These are phyloP conservation scores for Fragaria ananassa DNA, from an alignment of 306 rosid species.

Conservation along the genomic window DNA sequence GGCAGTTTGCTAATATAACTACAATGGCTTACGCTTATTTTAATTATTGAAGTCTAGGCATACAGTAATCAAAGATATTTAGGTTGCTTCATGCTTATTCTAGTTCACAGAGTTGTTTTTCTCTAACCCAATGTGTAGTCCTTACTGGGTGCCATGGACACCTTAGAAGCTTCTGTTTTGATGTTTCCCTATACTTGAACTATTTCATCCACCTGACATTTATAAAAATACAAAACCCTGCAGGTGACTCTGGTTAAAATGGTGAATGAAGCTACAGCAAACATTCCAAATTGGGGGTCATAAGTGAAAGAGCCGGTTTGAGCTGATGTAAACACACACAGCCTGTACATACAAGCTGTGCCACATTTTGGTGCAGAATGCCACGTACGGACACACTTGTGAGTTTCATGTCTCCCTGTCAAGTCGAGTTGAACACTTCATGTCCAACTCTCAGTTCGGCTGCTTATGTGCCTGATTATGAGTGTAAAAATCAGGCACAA, in stretches of 20 bases:
- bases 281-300: conserved; percentile 77
- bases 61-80: background rate
- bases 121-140: background rate
- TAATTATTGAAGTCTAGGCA: background rate
- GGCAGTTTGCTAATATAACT: background rate
- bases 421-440: background rate
- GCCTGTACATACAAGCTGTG: background rate
- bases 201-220: background rate
- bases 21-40: background rate
- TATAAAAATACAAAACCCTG: background rate
- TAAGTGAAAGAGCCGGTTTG: conserved; percentile 17
- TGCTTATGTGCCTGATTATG: background rate
- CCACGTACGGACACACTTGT: background rate
- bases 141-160: background rate
- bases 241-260: conserved; percentile 90
- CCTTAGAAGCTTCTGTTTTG: background rate
- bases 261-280: conserved; percentile 87
- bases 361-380: conserved; percentile 6
- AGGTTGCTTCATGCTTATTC: background rate
- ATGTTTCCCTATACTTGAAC: background rate
- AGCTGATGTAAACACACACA: conserved; percentile 5
- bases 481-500: background rate
- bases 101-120: background rate
- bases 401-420: background rate
- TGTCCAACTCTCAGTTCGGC: background rate